Evolutionary conservation across 169 alveolate genomes (phyloP).

Genomic region (Neospora caninum): DNA sequence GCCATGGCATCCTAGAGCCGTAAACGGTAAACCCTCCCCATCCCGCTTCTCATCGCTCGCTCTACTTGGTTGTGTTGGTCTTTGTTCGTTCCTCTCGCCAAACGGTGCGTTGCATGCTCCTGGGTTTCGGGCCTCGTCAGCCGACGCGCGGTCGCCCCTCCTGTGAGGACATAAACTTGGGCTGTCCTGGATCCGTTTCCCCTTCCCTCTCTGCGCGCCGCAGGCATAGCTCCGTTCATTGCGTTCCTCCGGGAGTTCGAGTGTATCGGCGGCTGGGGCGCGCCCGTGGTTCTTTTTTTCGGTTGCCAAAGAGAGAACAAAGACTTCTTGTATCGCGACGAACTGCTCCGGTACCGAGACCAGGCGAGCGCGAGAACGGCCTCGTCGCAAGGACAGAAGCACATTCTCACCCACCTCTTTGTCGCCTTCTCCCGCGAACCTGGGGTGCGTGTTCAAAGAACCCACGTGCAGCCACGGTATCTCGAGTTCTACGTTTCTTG

Average conservation of each 20-base stretch:
- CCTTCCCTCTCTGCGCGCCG: neutral
- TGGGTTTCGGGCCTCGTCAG: too few relatives aligned
- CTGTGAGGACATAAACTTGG: too few relatives aligned
- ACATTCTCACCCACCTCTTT: constrained; percentile 29
- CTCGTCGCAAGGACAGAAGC: neutral
- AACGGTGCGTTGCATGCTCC: too few relatives aligned
- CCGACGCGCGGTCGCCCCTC: too few relatives aligned
- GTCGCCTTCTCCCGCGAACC: constrained; percentile 55
- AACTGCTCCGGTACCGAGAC: constrained; percentile 1
- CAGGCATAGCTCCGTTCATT: constrained; percentile 60
- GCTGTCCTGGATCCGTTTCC: neutral
- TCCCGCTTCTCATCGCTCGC: too few relatives aligned
- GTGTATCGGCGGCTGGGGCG: neutral
- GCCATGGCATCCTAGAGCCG: too few relatives aligned
- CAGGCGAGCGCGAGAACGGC: neutral
- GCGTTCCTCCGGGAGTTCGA: constrained; percentile 42
- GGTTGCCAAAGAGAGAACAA: constrained; percentile 24
- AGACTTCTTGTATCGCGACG: constrained; percentile 43
- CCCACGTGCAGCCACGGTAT: too few relatives aligned
- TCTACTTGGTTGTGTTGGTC: too few relatives aligned
- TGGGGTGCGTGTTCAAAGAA: neutral
- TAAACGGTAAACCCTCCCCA: too few relatives aligned
- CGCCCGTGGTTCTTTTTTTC: constrained; percentile 12
- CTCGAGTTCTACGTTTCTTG: too few relatives aligned
- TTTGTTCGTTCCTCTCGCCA: too few relatives aligned